phyloP scores from a whole-genome alignment of 495 filamentous ascomycete species.

The Neurospora tetraspora region DNA sequence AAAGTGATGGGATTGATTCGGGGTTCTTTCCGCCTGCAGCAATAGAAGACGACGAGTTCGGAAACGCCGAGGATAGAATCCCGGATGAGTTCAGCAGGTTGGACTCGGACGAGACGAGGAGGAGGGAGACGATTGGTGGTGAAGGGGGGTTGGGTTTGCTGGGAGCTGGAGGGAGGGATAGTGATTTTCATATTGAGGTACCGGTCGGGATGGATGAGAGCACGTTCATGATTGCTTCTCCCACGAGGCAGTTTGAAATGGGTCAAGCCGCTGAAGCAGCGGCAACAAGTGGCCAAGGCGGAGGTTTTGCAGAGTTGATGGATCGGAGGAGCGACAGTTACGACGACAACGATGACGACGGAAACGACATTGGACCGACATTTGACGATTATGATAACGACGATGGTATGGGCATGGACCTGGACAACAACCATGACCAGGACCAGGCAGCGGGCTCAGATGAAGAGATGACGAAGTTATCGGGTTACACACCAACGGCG shows the following conservation, averaged over 20 bases:
- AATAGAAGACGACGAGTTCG: constrained; percentile 20
- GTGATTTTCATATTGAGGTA: constrained; percentile 39
- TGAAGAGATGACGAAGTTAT: constrained; percentile 2
- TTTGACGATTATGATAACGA: constrained; percentile 13
- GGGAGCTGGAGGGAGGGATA: constrained; percentile 16
- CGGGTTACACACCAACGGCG: neutral
- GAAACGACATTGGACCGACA: constrained; percentile 12
- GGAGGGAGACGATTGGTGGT: neutral
- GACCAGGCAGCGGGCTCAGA: constrained; percentile 8
- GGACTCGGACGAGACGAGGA: constrained; percentile 22
- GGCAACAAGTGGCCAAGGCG: neutral
- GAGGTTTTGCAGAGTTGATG: constrained; percentile 3
- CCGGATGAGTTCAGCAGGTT: constrained; percentile 28
- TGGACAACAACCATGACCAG: constrained; percentile 9
- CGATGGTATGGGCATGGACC: constrained; percentile 11
- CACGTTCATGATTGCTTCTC: constrained; percentile 5
- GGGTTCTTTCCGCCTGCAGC: constrained; percentile 30
- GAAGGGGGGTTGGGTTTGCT: neutral
- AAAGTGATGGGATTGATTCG: constrained; percentile 37
- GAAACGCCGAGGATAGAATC: constrained; percentile 20
- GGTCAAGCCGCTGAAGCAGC: neutral
- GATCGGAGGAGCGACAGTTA: constrained; percentile 16
- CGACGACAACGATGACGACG: constrained; percentile 15
- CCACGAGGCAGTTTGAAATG: neutral
- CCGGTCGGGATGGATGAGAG: constrained; percentile 34